Conservation (phyloP, 345 rosid species). For the Citrus unshiu region DNA sequence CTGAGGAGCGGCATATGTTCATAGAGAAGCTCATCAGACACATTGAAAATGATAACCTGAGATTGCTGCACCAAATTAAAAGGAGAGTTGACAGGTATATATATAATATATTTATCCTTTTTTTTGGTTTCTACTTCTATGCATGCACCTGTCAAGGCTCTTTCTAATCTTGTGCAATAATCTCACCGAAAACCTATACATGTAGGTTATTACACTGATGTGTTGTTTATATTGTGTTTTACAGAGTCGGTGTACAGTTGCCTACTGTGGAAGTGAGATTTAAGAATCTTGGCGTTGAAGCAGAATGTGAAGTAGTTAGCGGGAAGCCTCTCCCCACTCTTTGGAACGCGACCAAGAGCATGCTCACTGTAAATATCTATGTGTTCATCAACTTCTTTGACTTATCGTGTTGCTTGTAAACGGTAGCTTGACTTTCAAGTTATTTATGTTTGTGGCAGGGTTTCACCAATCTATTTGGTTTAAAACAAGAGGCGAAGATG, state of each 20-base stretch:
- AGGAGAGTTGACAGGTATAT: constrained; percentile 18
- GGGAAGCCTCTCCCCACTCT: constrained; percentile 50
- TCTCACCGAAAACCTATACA: no score
- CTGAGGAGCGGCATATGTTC: neutral
- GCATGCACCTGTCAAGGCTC: no score
- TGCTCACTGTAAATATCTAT: no score
- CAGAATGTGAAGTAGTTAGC: constrained; percentile 30
- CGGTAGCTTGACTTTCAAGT: neutral
- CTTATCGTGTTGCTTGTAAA: neutral
- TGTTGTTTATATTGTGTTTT: neutral
- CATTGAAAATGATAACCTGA: neutral
- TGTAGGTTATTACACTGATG: neutral
- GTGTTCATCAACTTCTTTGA: no score
- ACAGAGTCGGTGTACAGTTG: constrained; percentile 37
- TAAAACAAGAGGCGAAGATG: constrained; percentile 12
- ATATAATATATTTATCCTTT: neutral
- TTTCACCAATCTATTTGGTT: neutral
- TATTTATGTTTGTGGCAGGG: constrained; percentile 4
- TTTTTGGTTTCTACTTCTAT: neutral
- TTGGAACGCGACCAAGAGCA: constrained; percentile 26
- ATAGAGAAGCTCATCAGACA: neutral
- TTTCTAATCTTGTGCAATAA: no score
- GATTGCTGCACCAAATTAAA: neutral
- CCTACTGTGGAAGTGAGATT: constrained; percentile 47
- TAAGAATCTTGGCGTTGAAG: constrained; percentile 35